These are phyloP conservation scores for Diutina mesorugosa DNA, from an alignment of 1,139 yeast genomes.

Conservation along the genomic window DNA sequence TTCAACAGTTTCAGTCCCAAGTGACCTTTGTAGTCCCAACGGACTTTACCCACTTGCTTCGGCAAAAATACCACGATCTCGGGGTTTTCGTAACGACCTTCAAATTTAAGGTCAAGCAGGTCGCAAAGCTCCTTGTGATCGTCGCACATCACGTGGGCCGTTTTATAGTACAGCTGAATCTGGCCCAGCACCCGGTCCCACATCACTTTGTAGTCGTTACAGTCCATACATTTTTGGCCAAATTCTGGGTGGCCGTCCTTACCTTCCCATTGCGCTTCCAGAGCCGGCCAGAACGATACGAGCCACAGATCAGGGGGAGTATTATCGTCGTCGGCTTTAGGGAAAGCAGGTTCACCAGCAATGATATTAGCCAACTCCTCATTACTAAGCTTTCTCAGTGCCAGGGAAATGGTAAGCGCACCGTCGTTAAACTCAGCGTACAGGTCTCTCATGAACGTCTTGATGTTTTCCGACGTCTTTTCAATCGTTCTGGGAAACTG, in stretches of 20 bases:
- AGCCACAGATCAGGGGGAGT: constrained; percentile 28
- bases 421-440: constrained; percentile 33
- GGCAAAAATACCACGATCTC: constrained; percentile 28
- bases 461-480: constrained; percentile 35
- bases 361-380: constrained; percentile 26
- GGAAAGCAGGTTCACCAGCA: constrained; percentile 23
- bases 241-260: constrained; percentile 12
- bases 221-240: constrained; percentile 28
- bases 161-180: constrained; percentile 25
- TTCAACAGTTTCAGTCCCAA: constrained; percentile 17
- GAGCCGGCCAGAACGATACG: constrained; percentile 54
- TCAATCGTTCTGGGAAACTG: constrained; percentile 33
- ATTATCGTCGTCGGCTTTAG: background rate
- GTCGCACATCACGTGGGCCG: constrained; percentile 50
- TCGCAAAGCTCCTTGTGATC: constrained; percentile 36
- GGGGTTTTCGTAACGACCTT: constrained; percentile 11
- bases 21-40: constrained; percentile 22
- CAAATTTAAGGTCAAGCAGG: constrained; percentile 26
- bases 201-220: constrained; percentile 33
- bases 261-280: constrained; percentile 25
- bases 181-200: constrained; percentile 50
- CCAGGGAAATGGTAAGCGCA: constrained; percentile 21
- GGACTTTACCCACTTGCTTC: constrained; percentile 18
- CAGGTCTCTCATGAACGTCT: constrained; percentile 39
- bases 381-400: constrained; percentile 17